Evolutionary conservation across 2,329 filamentous ascomycete genomes (phyloP), one percentile per base, ranked within the genome.

Genomic region (Paraconiothyrium sp.): DNA sequence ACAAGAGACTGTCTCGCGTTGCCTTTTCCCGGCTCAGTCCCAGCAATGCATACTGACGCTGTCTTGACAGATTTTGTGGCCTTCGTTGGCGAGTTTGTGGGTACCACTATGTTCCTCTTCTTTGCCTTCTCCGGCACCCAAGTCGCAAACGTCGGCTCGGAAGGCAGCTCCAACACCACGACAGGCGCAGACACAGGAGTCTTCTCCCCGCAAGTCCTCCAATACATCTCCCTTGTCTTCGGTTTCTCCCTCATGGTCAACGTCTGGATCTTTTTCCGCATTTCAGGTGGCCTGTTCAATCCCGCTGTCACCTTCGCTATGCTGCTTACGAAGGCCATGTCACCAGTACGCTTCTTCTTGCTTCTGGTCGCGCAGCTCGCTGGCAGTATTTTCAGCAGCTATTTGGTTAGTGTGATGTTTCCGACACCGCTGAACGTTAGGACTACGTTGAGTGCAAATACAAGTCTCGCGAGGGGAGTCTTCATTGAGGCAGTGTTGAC

Each of bases 111-210:
- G 61, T 83, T 83, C 57, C 73, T 83, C 35, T 82, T 78, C 73
- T 81, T 83, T 56, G 81, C 81, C 16, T 77, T 83, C 44, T 72
- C 74, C 1, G 81, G 79, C 6, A 80, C 80, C 0, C 80, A 82
- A 58, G 79, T 82, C n/a, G 80, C 81, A 24, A 82, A 82, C 65
- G 79, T 85, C 20, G 82, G 79, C 37, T 85, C 82, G 60, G 79
- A 60, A 4, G 49, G 61, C 1, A 57, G 64, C 46, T 64, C 66
- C 48, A 74, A 77, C 22, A 82, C 82, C 1, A 84, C 82, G 0
- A 81, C 82, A 0, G 79, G 80, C 57, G 80, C 76, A 11, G 69
- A 76, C 1, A 82, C 81, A 0, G 81, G 80, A 9, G n/a, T n/a
- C n/a, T 83, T 83, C 65, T 79, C 81, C n/a, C 75, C 81, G 14